Base-by-base conservation (phyloP, 176 grass and related monocot genomes). In the Oryza longistaminata region DNA sequence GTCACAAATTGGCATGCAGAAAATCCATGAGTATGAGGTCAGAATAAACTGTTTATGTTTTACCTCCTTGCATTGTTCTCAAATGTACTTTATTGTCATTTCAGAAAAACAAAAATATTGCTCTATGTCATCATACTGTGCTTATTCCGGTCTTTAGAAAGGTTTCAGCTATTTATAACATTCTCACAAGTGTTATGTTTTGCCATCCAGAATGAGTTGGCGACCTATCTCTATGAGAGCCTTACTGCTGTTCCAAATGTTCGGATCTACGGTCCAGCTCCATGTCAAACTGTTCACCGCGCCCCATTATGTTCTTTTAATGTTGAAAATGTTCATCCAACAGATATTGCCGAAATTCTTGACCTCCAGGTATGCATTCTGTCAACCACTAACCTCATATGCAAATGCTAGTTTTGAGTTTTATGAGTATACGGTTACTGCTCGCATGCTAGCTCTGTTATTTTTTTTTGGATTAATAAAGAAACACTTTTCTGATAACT, bases 11-110 rank as follows among this genome's bases (percentile, higher is more conserved):
- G 93, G 91, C 78, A 95, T 98, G 91, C 82, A 93, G 40, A 88
- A 29, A 79, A 98, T 98, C 79, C 85, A 95, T 89, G 86, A 93
- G 43, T 98, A 95, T 58, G 91, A 98, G 96, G 93, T 98, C 26
- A 67, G 16, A 64, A 68, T 24, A 34, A 61, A 22, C 49, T 75
- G 16, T 83, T n/a, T 62, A 78, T 70, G 26, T 70, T 24, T 79
- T 67, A 82, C 19, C 60, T 60, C 21, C 7, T 78, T 37, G 27
- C 3, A 13, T 24, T 76, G n/a, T 53, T 74, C 45, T 45, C 6
- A 43, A 82, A 43, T 43, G 9, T 43, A 43, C 42, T 43, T 11
- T 43, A 43, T 10, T 43, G 0, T 11, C 9, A 9, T 43, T 43
- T 43, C 42, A 10, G 9, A 43, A 43, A 43, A 43, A 43, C 9